Evolutionary conservation across 2,329 filamentous ascomycete species (phyloP), one percentile per base, ranked within the genome.

Genomic region (Lizonia empirigonia): DNA sequence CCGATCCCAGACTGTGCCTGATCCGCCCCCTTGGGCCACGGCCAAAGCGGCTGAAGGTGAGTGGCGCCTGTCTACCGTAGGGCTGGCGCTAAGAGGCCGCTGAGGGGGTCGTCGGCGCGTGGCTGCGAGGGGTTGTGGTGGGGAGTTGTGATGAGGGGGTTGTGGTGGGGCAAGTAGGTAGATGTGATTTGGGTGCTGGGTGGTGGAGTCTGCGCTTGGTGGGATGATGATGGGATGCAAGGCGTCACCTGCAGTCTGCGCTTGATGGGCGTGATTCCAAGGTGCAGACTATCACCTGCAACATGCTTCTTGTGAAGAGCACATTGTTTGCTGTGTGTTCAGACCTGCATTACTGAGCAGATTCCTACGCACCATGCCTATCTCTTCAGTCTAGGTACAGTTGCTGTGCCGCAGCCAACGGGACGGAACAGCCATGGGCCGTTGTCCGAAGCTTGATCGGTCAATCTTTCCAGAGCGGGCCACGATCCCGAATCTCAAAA

Each of bases 81-180:
- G 67, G 63, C 62, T 69, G 62, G 45, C 58, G 49, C 55, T 61
- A 50, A 52, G 35, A 45, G n/a, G n/a, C n/a, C n/a, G n/a, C n/a
- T n/a, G n/a, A n/a, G n/a, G n/a, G n/a, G n/a, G n/a, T n/a, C n/a
- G n/a, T n/a, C n/a, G n/a, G n/a, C n/a, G n/a, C n/a, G n/a, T n/a
- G n/a, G n/a, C n/a, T n/a, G n/a, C 50, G 12, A 47, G 36, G 20
- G 37, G 47, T 36, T 60, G 56, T 59, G 26, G 15, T 30, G 19
- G n/a, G 19, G 62, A 57, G 57, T 62, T 63, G 37, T 39, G 26
- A 46, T 54, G 26, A 32, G 53, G 45, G 42, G 45, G 18, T 8
- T n/a, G n/a, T n/a, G n/a, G n/a, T n/a, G n/a, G n/a, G n/a, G n/a
- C n/a, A n/a, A n/a, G n/a, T n/a, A n/a, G n/a, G n/a, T n/a, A n/a